Conservation (phyloP, 2,329 filamentous ascomycete species). For the Sporothrix protearum region DNA sequence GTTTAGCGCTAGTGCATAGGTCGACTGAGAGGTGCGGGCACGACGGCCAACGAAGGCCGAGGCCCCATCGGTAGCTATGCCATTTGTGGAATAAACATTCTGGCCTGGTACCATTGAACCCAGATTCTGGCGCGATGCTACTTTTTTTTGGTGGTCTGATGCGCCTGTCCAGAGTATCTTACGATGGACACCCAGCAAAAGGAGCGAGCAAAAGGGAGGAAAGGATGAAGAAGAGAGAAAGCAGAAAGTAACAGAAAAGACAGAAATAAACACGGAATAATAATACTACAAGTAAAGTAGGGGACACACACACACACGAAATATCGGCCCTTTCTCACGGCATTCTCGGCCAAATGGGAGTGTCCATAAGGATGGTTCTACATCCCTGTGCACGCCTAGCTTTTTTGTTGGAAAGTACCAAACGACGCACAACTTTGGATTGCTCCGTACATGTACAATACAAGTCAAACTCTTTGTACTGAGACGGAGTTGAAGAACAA, state of each 20-base stretch:
- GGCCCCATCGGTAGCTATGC: slow-evolving; percentile 17
- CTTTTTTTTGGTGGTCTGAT: slow-evolving; percentile 15
- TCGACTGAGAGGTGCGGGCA: background rate
- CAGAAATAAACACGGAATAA: background rate
- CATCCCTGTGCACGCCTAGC: no score
- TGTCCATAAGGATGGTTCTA: no score
- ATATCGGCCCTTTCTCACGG: background rate
- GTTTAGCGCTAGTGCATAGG: background rate
- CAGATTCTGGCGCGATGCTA: slow-evolving; percentile 17
- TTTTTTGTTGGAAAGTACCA: background rate
- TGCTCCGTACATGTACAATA: no score
- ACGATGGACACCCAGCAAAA: background rate
- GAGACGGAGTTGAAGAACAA: no score
- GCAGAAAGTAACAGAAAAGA: background rate
- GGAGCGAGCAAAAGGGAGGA: background rate
- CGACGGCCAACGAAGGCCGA: slow-evolving; percentile 20
- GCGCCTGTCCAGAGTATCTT: background rate
- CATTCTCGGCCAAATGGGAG: slow-evolving; percentile 11
- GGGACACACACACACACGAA: background rate
- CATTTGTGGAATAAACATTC: background rate
- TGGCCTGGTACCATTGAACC: background rate
- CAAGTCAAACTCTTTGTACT: background rate
- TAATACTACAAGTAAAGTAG: background rate
- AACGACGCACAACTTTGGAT: no score
- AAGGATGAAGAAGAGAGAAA: background rate